These are phyloP conservation scores for Euclidium syriacum DNA, from an alignment of 345 rosid genomes.

Conservation along the genomic window DNA sequence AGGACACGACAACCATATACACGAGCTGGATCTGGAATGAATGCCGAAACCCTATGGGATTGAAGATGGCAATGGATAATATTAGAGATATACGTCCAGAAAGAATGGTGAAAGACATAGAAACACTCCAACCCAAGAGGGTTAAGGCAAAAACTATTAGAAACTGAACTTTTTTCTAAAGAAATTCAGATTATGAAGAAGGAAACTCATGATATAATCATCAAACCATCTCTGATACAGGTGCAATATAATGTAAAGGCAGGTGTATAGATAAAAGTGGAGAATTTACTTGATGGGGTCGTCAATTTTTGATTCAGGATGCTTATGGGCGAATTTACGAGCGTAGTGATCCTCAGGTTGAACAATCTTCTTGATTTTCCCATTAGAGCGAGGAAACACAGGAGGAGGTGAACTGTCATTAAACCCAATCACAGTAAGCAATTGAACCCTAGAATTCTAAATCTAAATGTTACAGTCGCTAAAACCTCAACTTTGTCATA, in stretches of 20 bases:
- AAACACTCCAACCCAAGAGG: slow-evolving; percentile 2
- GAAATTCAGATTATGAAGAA: neutral
- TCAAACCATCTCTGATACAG: neutral
- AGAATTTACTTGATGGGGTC: slow-evolving; percentile 63
- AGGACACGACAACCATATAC: slow-evolving; percentile 66
- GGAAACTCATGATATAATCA: neutral
- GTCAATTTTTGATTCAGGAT: slow-evolving; percentile 49
- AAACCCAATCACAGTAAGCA: neutral
- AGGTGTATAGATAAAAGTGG: neutral
- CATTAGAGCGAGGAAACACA: slow-evolving; percentile 60
- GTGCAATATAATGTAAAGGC: neutral
- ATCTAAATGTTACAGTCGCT: neutral
- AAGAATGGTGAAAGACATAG: neutral
- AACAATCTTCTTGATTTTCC: slow-evolving; percentile 57
- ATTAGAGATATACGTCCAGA: neutral
- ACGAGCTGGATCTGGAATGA: slow-evolving; percentile 77
- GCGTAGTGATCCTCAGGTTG: slow-evolving; percentile 81
- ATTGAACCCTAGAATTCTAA: neutral
- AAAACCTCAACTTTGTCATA: slow-evolving; percentile 5
- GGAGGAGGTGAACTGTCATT: slow-evolving; percentile 56
- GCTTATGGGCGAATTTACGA: slow-evolving; percentile 54
- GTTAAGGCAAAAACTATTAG: neutral
- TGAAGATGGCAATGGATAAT: neutral
- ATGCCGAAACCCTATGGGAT: slow-evolving; percentile 46
- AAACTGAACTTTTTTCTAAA: neutral